Evolutionary conservation across 176 grass and related monocot species (phyloP).

Genomic region (Paspalum vaginatum): DNA sequence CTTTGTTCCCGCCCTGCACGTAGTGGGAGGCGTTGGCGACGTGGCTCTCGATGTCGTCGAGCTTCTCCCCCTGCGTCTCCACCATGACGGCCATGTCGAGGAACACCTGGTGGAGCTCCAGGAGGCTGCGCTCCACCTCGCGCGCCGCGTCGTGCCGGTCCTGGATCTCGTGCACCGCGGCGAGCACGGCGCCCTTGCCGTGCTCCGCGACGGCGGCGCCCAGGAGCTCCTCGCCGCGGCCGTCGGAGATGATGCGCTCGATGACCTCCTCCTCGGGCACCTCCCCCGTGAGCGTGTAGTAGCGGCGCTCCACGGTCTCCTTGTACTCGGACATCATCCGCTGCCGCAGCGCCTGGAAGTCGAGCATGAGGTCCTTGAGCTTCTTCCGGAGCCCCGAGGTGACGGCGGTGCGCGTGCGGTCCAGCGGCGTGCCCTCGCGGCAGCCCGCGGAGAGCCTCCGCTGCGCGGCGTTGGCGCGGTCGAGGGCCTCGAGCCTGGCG

Average conservation of each 20-base stretch:
- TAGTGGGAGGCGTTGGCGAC: constrained; percentile 74
- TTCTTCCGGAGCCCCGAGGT: constrained; percentile 83
- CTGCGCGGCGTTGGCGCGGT: constrained; percentile 72
- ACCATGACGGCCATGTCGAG: constrained; percentile 92
- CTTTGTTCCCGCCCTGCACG: constrained; percentile 73
- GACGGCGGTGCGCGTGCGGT: constrained; percentile 86
- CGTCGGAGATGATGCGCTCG: constrained; percentile 83
- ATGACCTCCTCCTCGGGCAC: constrained; percentile 89
- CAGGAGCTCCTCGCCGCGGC: constrained; percentile 85
- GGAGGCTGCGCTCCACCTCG: constrained; percentile 81
- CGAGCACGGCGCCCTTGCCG: constrained; percentile 74
- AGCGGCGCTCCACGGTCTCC: constrained; percentile 86
- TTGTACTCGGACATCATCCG: constrained; percentile 91
- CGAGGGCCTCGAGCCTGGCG: constrained; percentile 74
- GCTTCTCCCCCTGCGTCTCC: constrained; percentile 74
- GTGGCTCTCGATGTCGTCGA: constrained; percentile 81
- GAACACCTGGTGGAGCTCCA: constrained; percentile 95
- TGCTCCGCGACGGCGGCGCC: constrained; percentile 73
- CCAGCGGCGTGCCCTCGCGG: constrained; percentile 81
- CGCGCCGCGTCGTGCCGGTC: constrained; percentile 67
- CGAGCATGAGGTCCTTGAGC: constrained; percentile 94
- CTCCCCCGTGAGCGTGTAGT: constrained; percentile 88
- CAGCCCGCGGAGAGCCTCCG: constrained; percentile 68
- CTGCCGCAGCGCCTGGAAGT: constrained; percentile 94
- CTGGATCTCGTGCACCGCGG: constrained; percentile 84